Evolutionary conservation across 2,329 filamentous ascomycete species (phyloP).

Genomic region (Albophoma yamanashiensis): DNA sequence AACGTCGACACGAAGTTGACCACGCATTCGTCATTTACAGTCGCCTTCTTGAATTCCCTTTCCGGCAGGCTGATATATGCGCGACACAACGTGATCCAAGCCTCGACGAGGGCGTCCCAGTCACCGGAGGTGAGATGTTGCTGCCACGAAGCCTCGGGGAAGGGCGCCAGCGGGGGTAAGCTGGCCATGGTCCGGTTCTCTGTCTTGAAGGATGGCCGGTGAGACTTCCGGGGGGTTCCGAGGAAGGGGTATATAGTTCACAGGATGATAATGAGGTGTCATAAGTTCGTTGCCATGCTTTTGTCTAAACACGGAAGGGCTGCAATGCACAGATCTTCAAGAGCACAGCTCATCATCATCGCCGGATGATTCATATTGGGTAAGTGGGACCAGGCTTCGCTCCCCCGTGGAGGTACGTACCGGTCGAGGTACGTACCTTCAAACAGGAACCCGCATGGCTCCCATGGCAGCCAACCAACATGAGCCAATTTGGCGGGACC

Average conservation of each 20-base stretch:
- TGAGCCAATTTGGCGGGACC: not conserved
- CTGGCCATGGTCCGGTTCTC: slow-evolving; percentile 22
- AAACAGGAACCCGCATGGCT: not conserved
- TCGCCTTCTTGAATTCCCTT: slow-evolving; percentile 39
- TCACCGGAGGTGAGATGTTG: slow-evolving; percentile 56
- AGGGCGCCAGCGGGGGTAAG: slow-evolving; percentile 65
- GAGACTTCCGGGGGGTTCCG: not conserved
- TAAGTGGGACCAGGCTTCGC: no score
- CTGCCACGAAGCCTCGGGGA: slow-evolving; percentile 60
- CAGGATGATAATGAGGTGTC: not conserved
- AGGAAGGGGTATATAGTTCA: no score
- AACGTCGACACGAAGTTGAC: slow-evolving; percentile 35
- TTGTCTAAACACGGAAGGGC: not conserved
- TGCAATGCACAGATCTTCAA: not conserved
- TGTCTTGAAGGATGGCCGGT: not conserved
- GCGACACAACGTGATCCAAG: slow-evolving; percentile 61
- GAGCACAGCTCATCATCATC: not conserved
- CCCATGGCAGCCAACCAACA: slow-evolving; percentile 4
- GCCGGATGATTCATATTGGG: slow-evolving; percentile 11
- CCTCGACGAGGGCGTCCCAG: slow-evolving; percentile 67
- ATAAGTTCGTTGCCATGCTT: slow-evolving; percentile 1
- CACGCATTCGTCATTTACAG: slow-evolving; percentile 47
- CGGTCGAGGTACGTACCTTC: slow-evolving; percentile 7
- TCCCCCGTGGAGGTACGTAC: no score
- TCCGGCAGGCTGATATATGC: slow-evolving; percentile 51